Base-by-base conservation (phyloP, 768 basidiomycete species). In the Podaxis sp. region DNA sequence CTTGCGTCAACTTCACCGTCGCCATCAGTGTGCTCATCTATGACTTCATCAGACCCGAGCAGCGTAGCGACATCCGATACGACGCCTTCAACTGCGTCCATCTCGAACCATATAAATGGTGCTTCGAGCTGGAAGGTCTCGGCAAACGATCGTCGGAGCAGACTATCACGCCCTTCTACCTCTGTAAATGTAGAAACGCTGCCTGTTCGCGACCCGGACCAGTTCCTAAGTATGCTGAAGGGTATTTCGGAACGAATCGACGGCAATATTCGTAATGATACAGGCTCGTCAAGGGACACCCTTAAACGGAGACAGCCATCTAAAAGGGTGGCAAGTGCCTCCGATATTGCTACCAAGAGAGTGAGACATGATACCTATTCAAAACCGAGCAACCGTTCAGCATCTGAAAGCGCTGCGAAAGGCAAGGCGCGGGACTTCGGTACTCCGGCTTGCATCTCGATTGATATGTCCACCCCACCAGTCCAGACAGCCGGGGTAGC, bases 231-330 rank as follows among this genome's bases (percentile, higher is more conserved):
- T 42, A 68, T 74, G 27, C 62, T 76, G 35, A 74, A 74, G 60
- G 73, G 69, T 35, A 72, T 74, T 10, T 74, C 73, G n/a, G 72
- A 71, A 35, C 66, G 69, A 21, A 69, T 74, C 42, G 71, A 76
- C 59, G 69, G 72, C 35, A 70, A 69, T 32, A 71, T 66, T 18
- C 52, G 62, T 27, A 44, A 42, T 13, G 25, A 58, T 28, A 14
- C 56, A 50, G 59, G 64, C 28, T 35, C 62, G 36, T 44, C 59
- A 21, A 51, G 21, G 25, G 62, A 58, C 14, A 52, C 11, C 6
- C 50, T 28, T 5, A 53, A 54, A 36, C 56, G 55, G 14, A 53
- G 44, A 38, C 36, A 42, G 44, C 25, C 46, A 36, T 47, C 51
- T 36, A 57, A 37, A 28, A 57, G 61, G 44, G 42, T 35, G 32